Evolutionary conservation across 768 basidiomycete species (phyloP).

Genomic region (Podaxis carcinomalis): DNA sequence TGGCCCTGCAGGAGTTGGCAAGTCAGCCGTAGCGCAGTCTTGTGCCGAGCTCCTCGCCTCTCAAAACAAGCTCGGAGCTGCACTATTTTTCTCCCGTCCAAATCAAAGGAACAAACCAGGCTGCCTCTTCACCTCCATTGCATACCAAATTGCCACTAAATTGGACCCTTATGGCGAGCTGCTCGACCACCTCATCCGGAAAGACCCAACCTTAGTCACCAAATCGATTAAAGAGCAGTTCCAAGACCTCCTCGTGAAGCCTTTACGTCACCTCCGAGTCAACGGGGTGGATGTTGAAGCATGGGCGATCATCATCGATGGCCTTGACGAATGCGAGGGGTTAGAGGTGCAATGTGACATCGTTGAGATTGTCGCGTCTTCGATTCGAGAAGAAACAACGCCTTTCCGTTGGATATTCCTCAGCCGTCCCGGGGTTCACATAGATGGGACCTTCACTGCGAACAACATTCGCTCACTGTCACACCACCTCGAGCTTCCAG

Average conservation of each 20-base stretch:
- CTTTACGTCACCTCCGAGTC: neutral
- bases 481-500: neutral
- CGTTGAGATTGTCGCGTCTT: neutral
- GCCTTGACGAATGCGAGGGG: conserved; percentile 9
- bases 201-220: neutral
- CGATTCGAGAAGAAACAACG: neutral
- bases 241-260: neutral
- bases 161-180: neutral
- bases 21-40: conserved; percentile 3
- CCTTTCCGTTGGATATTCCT: neutral
- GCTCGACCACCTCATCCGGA: neutral
- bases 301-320: conserved; percentile 7
- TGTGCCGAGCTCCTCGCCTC: neutral
- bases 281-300: neutral
- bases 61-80: neutral
- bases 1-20: neutral
- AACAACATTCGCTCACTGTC: neutral
- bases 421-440: neutral
- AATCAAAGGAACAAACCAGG: neutral
- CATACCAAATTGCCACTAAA: neutral
- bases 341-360: neutral
- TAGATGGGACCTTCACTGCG: neutral
- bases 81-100: conserved; percentile 8
- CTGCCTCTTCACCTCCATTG: neutral
- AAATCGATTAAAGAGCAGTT: neutral